These are phyloP conservation scores for Stereocaulon alpinum DNA, from an alignment of 495 filamentous ascomycete species.

Conservation along the genomic window DNA sequence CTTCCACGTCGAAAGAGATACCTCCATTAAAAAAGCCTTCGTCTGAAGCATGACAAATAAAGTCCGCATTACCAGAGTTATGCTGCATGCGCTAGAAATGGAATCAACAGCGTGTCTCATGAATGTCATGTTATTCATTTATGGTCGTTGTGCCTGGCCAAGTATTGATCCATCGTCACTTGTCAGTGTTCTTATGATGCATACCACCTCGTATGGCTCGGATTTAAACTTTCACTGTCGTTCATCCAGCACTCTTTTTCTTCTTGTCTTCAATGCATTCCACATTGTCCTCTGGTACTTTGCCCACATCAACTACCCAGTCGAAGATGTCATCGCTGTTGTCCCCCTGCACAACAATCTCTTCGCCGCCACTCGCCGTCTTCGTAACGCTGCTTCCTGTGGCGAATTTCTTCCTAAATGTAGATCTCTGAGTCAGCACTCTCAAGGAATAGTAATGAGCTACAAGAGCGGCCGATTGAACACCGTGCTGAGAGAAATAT, in stretches of 20 bases:
- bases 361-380: slow-evolving; percentile 72
- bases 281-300: slow-evolving; percentile 86
- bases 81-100: too few species aligned
- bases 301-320: slow-evolving; percentile 73
- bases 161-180: neutral
- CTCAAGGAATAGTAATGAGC: too few species aligned
- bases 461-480: too few species aligned
- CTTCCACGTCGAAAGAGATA: too few species aligned
- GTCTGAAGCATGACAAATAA: too few species aligned
- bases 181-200: neutral
- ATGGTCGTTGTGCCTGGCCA: too few species aligned
- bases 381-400: slow-evolving; percentile 91
- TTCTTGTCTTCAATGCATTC: slow-evolving; percentile 91
- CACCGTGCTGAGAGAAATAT: too few species aligned
- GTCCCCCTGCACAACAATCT: slow-evolving; percentile 97
- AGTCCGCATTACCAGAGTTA: too few species aligned
- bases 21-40: too few species aligned
- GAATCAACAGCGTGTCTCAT: too few species aligned
- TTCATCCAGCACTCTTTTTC: slow-evolving; percentile 48
- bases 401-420: slow-evolving; percentile 42
- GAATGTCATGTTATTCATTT: too few species aligned
- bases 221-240: neutral
- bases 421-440: neutral
- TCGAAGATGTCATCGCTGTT: slow-evolving; percentile 91
- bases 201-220: neutral